Evolutionary conservation across 2,329 filamentous ascomycete species (phyloP).

Genomic region (Apiospora malaysiana): DNA sequence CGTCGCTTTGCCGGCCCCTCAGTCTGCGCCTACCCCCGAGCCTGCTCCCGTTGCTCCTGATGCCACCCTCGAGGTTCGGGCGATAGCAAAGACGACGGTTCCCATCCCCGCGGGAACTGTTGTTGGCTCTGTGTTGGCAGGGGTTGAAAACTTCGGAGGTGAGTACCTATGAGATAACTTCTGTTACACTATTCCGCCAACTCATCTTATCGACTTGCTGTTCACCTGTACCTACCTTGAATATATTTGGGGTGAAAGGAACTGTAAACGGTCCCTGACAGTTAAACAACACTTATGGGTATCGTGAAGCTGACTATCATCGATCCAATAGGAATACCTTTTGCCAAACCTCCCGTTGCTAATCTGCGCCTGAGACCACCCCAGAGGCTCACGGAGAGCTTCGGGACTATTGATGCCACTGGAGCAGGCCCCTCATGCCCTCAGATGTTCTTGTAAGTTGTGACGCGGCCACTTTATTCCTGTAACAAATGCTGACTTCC

Average conservation of each 20-base stretch:
- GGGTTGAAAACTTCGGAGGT: conserved; percentile 70
- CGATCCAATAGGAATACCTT: conserved; percentile 63
- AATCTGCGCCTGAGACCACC: conserved; percentile 73
- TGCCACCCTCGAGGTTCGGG: conserved; percentile 31
- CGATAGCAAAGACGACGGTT: conserved; percentile 32
- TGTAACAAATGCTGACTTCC: not conserved
- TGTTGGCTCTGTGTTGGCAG: conserved; percentile 33
- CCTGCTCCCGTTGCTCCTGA: conserved; percentile 19
- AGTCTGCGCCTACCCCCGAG: conserved; percentile 16
- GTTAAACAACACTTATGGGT: not conserved
- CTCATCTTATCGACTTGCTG: not conserved
- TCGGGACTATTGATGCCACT: conserved; percentile 68
- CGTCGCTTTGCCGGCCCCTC: conserved; percentile 25
- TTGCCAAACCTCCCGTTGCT: conserved; percentile 72
- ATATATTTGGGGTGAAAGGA: not conserved
- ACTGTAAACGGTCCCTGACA: not conserved
- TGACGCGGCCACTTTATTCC: not conserved
- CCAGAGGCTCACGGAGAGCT: conserved; percentile 57
- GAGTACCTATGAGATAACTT: not conserved
- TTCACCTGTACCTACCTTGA: not conserved
- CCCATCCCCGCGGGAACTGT: conserved; percentile 37
- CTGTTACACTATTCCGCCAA: no score
- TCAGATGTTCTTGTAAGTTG: conserved; percentile 65
- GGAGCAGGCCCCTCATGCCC: conserved; percentile 68
- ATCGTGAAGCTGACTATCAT: not conserved